Base-by-base conservation (phyloP, 2,329 filamentous ascomycete species). In the Zarea fungicola region DNA sequence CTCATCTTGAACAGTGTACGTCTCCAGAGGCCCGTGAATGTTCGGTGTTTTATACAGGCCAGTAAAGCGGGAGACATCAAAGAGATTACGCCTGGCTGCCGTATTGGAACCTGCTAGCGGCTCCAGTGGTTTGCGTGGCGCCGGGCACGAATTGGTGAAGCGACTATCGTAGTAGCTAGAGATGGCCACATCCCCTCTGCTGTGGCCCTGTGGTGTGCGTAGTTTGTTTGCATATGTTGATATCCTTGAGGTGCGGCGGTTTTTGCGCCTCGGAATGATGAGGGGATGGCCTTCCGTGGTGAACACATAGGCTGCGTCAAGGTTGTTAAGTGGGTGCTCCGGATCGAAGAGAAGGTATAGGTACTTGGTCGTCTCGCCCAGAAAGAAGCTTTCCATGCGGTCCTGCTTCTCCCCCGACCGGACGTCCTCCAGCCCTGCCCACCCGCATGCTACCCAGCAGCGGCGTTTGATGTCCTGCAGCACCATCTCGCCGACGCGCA, bases 311-410 rank as follows among this genome's bases (percentile, higher is more conserved):
- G 91, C 83, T 0, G 84, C 83, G 65, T 97, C 93, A 32, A 95
- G 71, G 18, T 81, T 84, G 66, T 97, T 97, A 35, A 99, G 71
- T 1, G 91, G 89, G 67, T 97, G 93, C 13, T 83, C 77, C 5
- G 84, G 78, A 56, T 95, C 88, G 65, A 95, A 97, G 3, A 97
- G 79, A 48, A 99, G 72, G 64, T 95, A 97, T 54, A 99, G 74
- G 65, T 99, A 99, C 67, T 97, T 96, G 37, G 89, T 85, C 2
- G 93, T 99, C 68, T 99, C 93, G 13, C 93, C 92, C 1, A 99
- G 76, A 61, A 97, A 97, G 75, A 97, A 99, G 64, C 92, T 97
- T 68, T 99, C 93, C 93, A 97, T 97, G 28, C 93, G 85, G 64
- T 99, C 91, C 57, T 81, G 88, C 66, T 89, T 82, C 67, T 96